Percentiles rank a stretch among this genome's conserved stretches.
Evolutionary conservation across 495 filamentous ascomycete genomes (phyloP).

Genomic region (Jackrogersella multiformis): DNA sequence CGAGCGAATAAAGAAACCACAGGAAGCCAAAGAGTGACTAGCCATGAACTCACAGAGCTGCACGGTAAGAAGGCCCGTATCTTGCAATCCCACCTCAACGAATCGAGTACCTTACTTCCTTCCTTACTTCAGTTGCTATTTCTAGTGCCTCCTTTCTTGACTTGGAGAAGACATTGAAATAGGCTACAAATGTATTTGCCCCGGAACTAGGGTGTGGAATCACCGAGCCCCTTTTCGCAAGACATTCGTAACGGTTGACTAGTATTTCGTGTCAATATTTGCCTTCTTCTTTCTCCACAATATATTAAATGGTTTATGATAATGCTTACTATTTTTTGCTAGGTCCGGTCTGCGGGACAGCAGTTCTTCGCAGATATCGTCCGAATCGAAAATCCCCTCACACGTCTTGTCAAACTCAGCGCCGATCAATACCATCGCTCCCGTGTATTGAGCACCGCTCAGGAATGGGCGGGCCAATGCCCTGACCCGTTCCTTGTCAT

Average conservation of each 20-base stretch:
- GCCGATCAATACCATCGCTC: constrained; percentile 38
- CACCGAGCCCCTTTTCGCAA: constrained; percentile 45
- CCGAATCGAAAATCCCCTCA: constrained; percentile 51
- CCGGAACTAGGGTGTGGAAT: constrained; percentile 45
- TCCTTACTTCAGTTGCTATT: constrained; percentile 39
- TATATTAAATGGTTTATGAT: background rate
- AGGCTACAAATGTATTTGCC: constrained; percentile 46
- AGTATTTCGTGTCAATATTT: constrained; percentile 2
- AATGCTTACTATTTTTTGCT: constrained; percentile 32
- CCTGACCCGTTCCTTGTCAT: constrained; percentile 42
- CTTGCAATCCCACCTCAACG: constrained; percentile 11
- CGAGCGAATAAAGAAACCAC: background rate
- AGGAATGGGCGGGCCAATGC: constrained; percentile 45
- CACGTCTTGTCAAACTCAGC: constrained; percentile 40
- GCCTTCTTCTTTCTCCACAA: background rate
- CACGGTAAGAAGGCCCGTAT: background rate
- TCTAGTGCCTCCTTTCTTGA: constrained; percentile 42
- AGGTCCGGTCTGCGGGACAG: constrained; percentile 46
- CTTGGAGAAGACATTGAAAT: constrained; percentile 51
- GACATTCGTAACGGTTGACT: constrained; percentile 42
- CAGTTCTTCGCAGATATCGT: constrained; percentile 50
- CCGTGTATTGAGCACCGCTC: constrained; percentile 41
- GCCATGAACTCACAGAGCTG: background rate
- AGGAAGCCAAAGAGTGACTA: background rate
- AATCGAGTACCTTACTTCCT: constrained; percentile 43